Evolutionary conservation across 2,329 filamentous ascomycete species (phyloP).

Genomic region (Hypoxylon rubiginosum): DNA sequence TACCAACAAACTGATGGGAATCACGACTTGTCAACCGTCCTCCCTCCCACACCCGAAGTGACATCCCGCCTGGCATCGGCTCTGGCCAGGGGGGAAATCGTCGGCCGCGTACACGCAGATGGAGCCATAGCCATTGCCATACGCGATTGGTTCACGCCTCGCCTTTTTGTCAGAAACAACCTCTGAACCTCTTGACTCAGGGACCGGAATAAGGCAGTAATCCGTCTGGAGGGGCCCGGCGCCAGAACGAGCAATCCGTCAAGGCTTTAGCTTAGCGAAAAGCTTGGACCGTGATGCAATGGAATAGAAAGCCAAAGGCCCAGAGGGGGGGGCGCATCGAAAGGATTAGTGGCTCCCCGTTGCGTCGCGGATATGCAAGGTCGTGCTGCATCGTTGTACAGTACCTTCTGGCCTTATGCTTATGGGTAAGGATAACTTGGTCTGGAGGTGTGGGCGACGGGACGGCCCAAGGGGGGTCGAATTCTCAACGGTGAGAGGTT

Average conservation of each 20-base stretch:
- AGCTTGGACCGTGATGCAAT: slow-evolving; percentile 23
- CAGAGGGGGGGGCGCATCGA: slow-evolving; percentile 25
- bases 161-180: slow-evolving; percentile 22
- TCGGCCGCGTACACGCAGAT: slow-evolving; percentile 18
- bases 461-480: slow-evolving; percentile 25
- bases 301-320: slow-evolving; percentile 7
- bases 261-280: slow-evolving; percentile 16
- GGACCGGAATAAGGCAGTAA: slow-evolving; percentile 26
- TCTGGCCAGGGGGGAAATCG: slow-evolving; percentile 22
- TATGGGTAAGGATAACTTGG: slow-evolving; percentile 49
- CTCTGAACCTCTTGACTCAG: slow-evolving; percentile 32
- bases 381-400: slow-evolving; percentile 45
- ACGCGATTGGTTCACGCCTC: slow-evolving; percentile 26
- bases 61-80: slow-evolving; percentile 38
- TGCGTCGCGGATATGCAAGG: slow-evolving; percentile 37
- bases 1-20: slow-evolving; percentile 31
- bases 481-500: slow-evolving; percentile 41
- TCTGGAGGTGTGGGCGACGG: slow-evolving; percentile 39
- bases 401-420: slow-evolving; percentile 45
- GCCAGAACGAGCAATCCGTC: slow-evolving; percentile 16
- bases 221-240: slow-evolving; percentile 5
- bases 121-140: slow-evolving; percentile 2
- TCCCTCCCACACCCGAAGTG: slow-evolving; percentile 33
- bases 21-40: slow-evolving; percentile 22
- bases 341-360: slow-evolving; percentile 28